Conservation (phyloP, 176 grass and related monocot genomes). For the Sorghum bicolor region DNA sequence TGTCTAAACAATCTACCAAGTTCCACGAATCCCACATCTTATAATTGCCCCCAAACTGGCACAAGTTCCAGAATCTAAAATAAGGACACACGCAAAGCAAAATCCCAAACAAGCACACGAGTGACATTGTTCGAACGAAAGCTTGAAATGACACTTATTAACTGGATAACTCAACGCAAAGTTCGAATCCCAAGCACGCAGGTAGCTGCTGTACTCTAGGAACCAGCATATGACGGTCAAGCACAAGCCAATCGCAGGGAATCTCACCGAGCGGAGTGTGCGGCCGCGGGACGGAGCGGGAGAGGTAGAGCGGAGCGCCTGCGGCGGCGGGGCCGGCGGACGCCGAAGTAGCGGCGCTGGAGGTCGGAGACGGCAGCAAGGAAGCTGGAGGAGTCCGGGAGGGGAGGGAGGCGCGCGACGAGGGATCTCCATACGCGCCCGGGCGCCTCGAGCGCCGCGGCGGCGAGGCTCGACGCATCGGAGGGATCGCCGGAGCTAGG, state of each 20-base stretch:
- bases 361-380: constrained; percentile 36
- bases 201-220: background rate
- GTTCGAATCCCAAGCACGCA: background rate
- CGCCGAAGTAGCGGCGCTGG: constrained; percentile 28
- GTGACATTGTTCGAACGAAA: background rate
- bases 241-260: background rate
- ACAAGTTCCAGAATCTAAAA: background rate
- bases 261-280: constrained; percentile 42
- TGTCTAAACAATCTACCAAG: background rate
- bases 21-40: background rate
- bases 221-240: background rate
- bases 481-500: constrained; percentile 37
- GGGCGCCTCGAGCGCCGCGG: background rate
- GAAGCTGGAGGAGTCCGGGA: constrained; percentile 24
- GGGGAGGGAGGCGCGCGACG: constrained; percentile 24
- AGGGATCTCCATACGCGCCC: constrained; percentile 39
- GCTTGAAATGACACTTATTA: background rate
- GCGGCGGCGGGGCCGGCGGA: constrained; percentile 14
- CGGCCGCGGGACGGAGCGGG: constrained; percentile 19
- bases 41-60: background rate
- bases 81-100: background rate
- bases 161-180: background rate
- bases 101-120: background rate
- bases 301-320: constrained; percentile 38
- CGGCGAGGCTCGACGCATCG: background rate